These are phyloP conservation scores for Begonia loranthoides DNA, from an alignment of 306 rosid species.

Conservation along the genomic window DNA sequence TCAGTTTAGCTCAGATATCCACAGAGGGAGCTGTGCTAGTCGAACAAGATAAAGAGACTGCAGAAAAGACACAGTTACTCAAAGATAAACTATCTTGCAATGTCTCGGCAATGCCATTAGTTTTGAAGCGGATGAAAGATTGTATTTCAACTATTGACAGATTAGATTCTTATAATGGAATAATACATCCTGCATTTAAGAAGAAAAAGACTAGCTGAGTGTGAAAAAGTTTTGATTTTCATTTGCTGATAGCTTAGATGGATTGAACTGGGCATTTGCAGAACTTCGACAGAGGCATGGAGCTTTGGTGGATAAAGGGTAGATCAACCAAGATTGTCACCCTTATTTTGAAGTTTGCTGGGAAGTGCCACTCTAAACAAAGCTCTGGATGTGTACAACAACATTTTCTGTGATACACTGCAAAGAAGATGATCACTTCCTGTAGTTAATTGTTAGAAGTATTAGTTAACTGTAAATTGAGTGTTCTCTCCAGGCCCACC, in stretches of 20 bases:
- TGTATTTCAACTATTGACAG: constrained; percentile 57
- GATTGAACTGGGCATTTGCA: no score
- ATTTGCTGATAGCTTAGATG: no score
- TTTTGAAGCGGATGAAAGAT: constrained; percentile 63
- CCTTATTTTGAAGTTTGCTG: neutral
- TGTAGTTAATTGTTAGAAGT: neutral
- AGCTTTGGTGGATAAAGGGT: no score
- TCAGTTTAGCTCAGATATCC: constrained; percentile 11
- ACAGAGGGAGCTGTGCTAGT: constrained; percentile 3
- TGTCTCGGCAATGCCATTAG: constrained; percentile 35
- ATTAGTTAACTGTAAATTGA: neutral
- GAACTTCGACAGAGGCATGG: no score
- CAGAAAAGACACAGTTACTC: constrained; percentile 40
- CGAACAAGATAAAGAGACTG: constrained; percentile 32
- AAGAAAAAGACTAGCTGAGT: constrained; percentile 35
- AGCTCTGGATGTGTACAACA: constrained; percentile 4
- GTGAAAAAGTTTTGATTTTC: neutral
- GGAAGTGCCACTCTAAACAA: neutral
- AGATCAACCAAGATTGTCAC: no score
- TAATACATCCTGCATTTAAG: constrained; percentile 52
- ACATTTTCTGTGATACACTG: neutral
- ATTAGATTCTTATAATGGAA: constrained; percentile 37
- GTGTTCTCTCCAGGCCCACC: no score
- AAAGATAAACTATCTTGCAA: constrained; percentile 59
- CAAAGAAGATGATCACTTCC: no score